Conservation (phyloP, 2,329 filamentous ascomycete genomes). For the Lecanicillium sp. region DNA sequence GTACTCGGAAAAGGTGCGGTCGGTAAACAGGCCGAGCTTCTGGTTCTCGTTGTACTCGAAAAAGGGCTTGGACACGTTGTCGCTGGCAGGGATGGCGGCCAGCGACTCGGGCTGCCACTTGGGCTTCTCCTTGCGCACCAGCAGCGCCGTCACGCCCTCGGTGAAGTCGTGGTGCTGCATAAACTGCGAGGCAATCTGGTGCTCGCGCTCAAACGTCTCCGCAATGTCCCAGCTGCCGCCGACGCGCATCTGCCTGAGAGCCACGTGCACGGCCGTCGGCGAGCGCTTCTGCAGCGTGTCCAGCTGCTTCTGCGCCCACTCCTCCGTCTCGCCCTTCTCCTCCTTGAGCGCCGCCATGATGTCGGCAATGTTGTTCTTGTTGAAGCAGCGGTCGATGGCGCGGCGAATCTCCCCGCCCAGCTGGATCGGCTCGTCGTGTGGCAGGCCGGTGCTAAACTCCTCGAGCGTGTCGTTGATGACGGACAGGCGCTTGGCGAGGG, state of each 20-base stretch:
- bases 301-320: conserved; percentile 75
- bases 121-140: conserved; percentile 64
- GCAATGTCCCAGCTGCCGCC: conserved; percentile 71
- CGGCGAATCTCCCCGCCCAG: conserved; percentile 64
- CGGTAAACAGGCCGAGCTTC: conserved; percentile 53
- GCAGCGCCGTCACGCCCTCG: conserved; percentile 77
- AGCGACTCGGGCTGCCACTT: conserved; percentile 71
- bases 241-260: conserved; percentile 73
- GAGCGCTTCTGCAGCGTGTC: conserved; percentile 69
- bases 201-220: conserved; percentile 79
- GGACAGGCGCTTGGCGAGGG: conserved; percentile 52
- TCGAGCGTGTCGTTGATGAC: conserved; percentile 84
- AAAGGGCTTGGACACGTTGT: conserved; percentile 57
- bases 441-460: conserved; percentile 82
- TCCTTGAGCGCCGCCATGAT: conserved; percentile 63
- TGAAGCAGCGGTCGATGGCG: conserved; percentile 81
- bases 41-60: conserved; percentile 45
- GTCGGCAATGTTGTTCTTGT: conserved; percentile 55
- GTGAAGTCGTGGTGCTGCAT: conserved; percentile 89
- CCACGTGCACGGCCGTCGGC: conserved; percentile 79
- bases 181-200: conserved; percentile 77
- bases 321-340: conserved; percentile 41
- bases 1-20: conserved; percentile 61
- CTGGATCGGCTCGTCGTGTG: conserved; percentile 60
- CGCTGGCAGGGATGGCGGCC: conserved; percentile 51